Conservation (phyloP, 2,329 filamentous ascomycete species). For the Lasiodiplodia hormozganensis region DNA sequence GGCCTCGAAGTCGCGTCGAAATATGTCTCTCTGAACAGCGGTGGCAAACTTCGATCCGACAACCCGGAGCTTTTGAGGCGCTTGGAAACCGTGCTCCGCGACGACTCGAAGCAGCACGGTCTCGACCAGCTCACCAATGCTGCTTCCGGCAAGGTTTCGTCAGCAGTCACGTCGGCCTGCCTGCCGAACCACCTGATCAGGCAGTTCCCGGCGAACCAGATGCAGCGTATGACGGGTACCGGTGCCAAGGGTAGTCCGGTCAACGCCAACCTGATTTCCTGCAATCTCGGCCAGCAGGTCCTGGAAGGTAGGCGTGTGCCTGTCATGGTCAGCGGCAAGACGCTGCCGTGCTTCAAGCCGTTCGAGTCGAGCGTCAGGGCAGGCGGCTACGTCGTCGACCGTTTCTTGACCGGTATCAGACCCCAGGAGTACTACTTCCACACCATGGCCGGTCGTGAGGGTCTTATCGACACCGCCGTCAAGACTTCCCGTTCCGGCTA, state of each 20-base stretch:
- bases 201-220: slow-evolving; percentile 94
- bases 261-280: slow-evolving; percentile 97
- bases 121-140: slow-evolving; percentile 88
- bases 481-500: slow-evolving; percentile 98
- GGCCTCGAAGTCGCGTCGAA: slow-evolving; percentile 82
- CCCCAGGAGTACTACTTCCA: slow-evolving; percentile 99
- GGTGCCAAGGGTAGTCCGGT: slow-evolving; percentile 92
- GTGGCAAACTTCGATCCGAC: slow-evolving; percentile 65
- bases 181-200: slow-evolving; percentile 85
- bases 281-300: slow-evolving; percentile 95
- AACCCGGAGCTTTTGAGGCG: slow-evolving; percentile 77
- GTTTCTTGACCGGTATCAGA: slow-evolving; percentile 96
- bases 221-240: slow-evolving; percentile 98
- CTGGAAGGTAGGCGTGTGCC: slow-evolving; percentile 94
- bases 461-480: slow-evolving; percentile 97
- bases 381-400: slow-evolving; percentile 91
- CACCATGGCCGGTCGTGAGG: slow-evolving; percentile 98
- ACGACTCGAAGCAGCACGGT: slow-evolving; percentile 88
- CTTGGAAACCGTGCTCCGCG: slow-evolving; percentile 87
- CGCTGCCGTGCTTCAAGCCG: slow-evolving; percentile 89
- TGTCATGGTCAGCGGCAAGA: slow-evolving; percentile 97
- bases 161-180: slow-evolving; percentile 77
- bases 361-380: slow-evolving; percentile 90
- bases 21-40: slow-evolving; percentile 82
- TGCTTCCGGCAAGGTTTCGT: slow-evolving; percentile 73